Conservation (phyloP, 306 rosid genomes). For the Cicer chorassanicum region DNA sequence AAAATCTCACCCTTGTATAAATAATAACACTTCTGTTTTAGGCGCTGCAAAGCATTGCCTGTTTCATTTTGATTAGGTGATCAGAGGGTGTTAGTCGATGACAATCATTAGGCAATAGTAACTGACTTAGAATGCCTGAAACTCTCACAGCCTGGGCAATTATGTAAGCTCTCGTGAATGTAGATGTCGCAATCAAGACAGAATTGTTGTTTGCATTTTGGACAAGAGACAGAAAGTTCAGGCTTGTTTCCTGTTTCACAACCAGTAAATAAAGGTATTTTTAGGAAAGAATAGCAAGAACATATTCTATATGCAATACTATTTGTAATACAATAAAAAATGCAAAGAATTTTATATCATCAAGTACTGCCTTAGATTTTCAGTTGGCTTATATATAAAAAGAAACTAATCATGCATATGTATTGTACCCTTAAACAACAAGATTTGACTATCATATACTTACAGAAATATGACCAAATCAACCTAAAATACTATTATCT, state of each 20-base stretch:
- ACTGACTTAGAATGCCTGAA: conserved; percentile 64
- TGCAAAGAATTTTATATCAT: conserved; percentile 23
- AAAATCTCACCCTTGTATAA: conserved; percentile 37
- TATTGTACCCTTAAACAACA: too few species aligned
- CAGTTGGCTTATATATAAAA: conserved; percentile 10
- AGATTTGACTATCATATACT: background rate
- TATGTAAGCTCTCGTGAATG: conserved; percentile 92
- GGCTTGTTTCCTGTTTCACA: conserved; percentile 75
- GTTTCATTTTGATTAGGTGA: conserved; percentile 35
- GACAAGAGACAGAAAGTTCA: conserved; percentile 73
- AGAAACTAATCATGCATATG: background rate
- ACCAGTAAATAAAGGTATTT: conserved; percentile 13
- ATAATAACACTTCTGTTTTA: conserved; percentile 32
- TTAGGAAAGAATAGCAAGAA: conserved; percentile 15
- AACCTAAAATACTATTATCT: conserved; percentile 24
- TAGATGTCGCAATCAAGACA: conserved; percentile 94
- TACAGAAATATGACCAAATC: conserved; percentile 1
- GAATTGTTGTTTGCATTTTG: conserved; percentile 84
- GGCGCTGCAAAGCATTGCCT: conserved; percentile 13
- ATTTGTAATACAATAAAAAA: conserved; percentile 28
- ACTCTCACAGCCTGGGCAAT: conserved; percentile 97
- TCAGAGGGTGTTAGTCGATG: conserved; percentile 23
- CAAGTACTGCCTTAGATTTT: conserved; percentile 28
- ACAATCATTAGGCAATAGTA: conserved; percentile 48
- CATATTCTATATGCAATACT: conserved; percentile 27